These are phyloP conservation scores for Candida andamanensis DNA, from an alignment of 805 yeast genomes.

Conservation along the genomic window DNA sequence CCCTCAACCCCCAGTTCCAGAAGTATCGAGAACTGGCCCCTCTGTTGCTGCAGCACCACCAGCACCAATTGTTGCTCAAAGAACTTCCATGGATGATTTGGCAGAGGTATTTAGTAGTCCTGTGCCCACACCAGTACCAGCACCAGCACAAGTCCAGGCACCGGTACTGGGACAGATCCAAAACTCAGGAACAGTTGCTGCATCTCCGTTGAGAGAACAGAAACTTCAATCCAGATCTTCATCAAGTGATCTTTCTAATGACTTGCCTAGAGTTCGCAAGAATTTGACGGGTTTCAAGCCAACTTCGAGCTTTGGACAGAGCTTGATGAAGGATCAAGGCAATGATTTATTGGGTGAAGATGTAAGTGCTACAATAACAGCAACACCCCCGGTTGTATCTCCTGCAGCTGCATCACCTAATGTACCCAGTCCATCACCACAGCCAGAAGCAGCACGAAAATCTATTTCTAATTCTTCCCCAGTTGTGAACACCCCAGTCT, in stretches of 20 bases:
- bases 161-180: constrained; percentile 35
- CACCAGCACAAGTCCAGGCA: constrained; percentile 19
- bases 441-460: background rate
- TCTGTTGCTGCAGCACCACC: background rate
- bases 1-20: constrained; percentile 2
- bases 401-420: constrained; percentile 5
- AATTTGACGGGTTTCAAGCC: constrained; percentile 59
- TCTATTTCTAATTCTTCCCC: background rate
- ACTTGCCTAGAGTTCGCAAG: constrained; percentile 29
- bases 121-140: background rate
- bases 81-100: background rate
- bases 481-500: background rate
- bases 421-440: constrained; percentile 1
- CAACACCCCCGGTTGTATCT: constrained; percentile 1
- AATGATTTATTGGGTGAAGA: constrained; percentile 33
- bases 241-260: constrained; percentile 28
- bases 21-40: constrained; percentile 1
- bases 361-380: constrained; percentile 10
- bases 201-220: constrained; percentile 7
- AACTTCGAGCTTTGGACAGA: constrained; percentile 81
- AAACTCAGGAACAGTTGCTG: constrained; percentile 10
- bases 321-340: constrained; percentile 36
- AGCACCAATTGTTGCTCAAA: background rate
- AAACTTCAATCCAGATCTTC: constrained; percentile 22
- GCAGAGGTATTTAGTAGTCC: too few species aligned